Evolutionary conservation across 495 filamentous ascomycete genomes (phyloP).

Genomic region (Penicillium macrosclerotiorum): DNA sequence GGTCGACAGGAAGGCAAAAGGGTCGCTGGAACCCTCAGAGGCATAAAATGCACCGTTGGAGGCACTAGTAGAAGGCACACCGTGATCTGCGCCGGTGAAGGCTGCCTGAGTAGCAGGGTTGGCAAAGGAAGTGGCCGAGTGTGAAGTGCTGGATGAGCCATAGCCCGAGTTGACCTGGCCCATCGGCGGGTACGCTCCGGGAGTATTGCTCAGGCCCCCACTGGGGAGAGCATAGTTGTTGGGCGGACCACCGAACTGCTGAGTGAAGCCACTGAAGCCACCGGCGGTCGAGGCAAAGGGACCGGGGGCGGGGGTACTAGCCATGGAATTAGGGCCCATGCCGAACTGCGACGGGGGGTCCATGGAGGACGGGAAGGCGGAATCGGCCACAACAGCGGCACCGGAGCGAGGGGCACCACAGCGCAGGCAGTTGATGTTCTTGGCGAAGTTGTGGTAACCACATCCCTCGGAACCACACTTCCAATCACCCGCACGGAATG

Average conservation of each 20-base stretch:
- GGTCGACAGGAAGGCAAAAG: constrained; percentile 84
- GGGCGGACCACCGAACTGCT: constrained; percentile 84
- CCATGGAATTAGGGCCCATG: constrained; percentile 75
- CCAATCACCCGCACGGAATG: constrained; percentile 98
- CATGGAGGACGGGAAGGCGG: constrained; percentile 88
- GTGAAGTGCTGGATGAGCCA: constrained; percentile 61
- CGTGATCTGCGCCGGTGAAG: constrained; percentile 81
- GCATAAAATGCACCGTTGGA: constrained; percentile 58
- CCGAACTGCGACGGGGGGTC: constrained; percentile 78
- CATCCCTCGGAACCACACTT: constrained; percentile 98
- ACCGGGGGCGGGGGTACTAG: constrained; percentile 78
- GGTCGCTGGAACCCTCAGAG: constrained; percentile 66
- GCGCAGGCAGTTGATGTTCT: constrained; percentile 95
- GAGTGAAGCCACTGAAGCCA: constrained; percentile 72
- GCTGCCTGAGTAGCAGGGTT: constrained; percentile 90
- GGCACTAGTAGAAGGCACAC: constrained; percentile 48
- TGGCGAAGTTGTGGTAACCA: constrained; percentile 98
- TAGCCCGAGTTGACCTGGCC: constrained; percentile 69
- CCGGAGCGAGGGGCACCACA: constrained; percentile 93
- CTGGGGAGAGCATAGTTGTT: constrained; percentile 90
- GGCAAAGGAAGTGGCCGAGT: constrained; percentile 87
- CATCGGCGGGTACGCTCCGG: constrained; percentile 78
- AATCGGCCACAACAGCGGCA: constrained; percentile 90
- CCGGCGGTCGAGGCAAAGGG: constrained; percentile 73
- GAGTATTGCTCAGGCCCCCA: constrained; percentile 71